Conservation (phyloP, 2,329 filamentous ascomycete species). For the Didymella segeticola region DNA sequence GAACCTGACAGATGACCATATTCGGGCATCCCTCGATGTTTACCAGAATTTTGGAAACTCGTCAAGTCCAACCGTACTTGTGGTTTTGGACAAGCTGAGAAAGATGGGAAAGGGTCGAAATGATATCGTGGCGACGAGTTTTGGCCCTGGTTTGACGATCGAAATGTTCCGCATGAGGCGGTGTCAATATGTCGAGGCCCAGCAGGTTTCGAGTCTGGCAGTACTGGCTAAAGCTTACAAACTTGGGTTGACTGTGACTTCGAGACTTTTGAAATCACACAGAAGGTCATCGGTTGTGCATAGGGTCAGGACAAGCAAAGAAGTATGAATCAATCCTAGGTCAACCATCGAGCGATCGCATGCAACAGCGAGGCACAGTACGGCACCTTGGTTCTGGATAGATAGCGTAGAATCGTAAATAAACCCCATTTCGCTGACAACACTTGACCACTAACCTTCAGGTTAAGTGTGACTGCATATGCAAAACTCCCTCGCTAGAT, state of each 20-base stretch:
- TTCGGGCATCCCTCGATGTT: constrained; percentile 72
- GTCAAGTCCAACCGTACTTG: constrained; percentile 70
- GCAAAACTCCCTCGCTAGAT: too few relatives aligned
- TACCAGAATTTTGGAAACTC: constrained; percentile 74
- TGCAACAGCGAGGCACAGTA: too few relatives aligned
- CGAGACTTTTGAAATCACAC: neutral
- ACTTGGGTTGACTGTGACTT: constrained; percentile 8
- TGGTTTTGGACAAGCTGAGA: constrained; percentile 68
- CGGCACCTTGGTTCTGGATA: too few relatives aligned
- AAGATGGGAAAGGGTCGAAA: constrained; percentile 54
- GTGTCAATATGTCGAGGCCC: constrained; percentile 10
- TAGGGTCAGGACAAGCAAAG: neutral
- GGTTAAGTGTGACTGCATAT: too few relatives aligned
- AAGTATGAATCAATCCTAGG: too few relatives aligned
- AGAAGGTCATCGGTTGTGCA: neutral
- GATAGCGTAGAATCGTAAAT: too few relatives aligned
- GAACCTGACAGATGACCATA: constrained; percentile 66
- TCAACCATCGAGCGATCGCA: too few relatives aligned
- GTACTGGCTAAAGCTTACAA: constrained; percentile 7
- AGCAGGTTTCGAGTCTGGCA: constrained; percentile 2
- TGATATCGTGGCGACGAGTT: constrained; percentile 71
- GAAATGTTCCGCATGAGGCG: constrained; percentile 72
- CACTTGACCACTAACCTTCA: too few relatives aligned
- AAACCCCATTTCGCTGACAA: too few relatives aligned
- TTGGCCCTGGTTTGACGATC: constrained; percentile 72